These are phyloP conservation scores for Candida vaughaniae DNA, from an alignment of 805 yeast species.

Conservation along the genomic window DNA sequence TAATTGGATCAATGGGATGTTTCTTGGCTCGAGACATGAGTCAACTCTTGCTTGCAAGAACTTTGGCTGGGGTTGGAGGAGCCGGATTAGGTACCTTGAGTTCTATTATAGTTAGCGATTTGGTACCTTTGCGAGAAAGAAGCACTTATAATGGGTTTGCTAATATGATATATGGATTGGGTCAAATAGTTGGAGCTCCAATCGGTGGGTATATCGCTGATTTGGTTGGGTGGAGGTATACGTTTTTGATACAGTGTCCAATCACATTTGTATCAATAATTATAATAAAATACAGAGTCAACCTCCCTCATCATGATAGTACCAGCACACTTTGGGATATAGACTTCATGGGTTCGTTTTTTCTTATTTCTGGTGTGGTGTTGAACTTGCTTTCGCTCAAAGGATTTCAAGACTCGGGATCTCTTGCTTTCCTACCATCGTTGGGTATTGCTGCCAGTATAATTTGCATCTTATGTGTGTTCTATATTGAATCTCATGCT, in stretches of 20 bases:
- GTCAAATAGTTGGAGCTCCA: constrained; percentile 46
- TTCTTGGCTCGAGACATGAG: constrained; percentile 52
- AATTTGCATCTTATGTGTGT: background rate
- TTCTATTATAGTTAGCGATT: constrained; percentile 71
- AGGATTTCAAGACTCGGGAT: background rate
- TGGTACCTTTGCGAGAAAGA: constrained; percentile 69
- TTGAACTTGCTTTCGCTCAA: constrained; percentile 50
- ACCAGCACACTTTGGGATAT: constrained; percentile 52
- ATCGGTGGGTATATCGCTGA: constrained; percentile 55
- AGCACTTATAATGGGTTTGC: constrained; percentile 81
- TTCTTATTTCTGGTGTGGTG: constrained; percentile 56
- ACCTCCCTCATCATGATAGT: constrained; percentile 51
- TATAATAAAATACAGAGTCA: constrained; percentile 33
- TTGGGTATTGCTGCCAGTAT: background rate
- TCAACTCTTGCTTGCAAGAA: constrained; percentile 54
- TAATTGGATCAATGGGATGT: constrained; percentile 46
- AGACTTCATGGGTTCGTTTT: constrained; percentile 60
- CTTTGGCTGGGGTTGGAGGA: constrained; percentile 83
- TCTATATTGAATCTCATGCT: constrained; percentile 1
- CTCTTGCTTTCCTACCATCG: background rate
- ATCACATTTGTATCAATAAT: constrained; percentile 41
- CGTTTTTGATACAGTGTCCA: constrained; percentile 40
- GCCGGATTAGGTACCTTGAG: constrained; percentile 78
- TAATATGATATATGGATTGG: constrained; percentile 74
- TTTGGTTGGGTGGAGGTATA: constrained; percentile 48